These are phyloP conservation scores for Keqinozyma sinolaborantium DNA, from an alignment of 1,139 yeast genomes.

Conservation along the genomic window DNA sequence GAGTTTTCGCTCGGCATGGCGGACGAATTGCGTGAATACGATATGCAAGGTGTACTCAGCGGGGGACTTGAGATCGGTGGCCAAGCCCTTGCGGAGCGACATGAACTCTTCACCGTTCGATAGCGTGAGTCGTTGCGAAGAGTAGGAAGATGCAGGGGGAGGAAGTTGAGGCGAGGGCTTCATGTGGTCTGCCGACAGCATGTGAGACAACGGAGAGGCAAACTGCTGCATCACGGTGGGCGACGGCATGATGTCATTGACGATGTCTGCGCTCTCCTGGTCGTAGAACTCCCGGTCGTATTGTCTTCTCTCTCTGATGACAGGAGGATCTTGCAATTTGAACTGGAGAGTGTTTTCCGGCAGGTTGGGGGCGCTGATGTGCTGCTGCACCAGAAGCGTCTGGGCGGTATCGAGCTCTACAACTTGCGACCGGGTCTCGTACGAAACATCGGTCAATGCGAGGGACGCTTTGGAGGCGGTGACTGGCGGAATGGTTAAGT, in stretches of 20 bases:
- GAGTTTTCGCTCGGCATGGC: conserved; percentile 86
- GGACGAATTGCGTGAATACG: conserved; percentile 89
- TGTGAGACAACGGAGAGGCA: conserved; percentile 20
- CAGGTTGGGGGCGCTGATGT: conserved; percentile 5
- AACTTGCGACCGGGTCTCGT: conserved; percentile 13
- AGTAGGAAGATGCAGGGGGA: conserved; percentile 21
- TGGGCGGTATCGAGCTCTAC: conserved; percentile 15
- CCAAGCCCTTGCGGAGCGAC: conserved; percentile 42
- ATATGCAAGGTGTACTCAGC: conserved; percentile 94
- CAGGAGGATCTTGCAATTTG: conserved; percentile 24
- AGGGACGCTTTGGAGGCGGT: conserved; percentile 12
- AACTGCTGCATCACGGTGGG: conserved; percentile 6
- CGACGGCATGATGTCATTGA: conserved; percentile 8
- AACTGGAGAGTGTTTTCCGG: conserved; percentile 7
- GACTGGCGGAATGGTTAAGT: conserved; percentile 4
- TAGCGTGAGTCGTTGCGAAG: conserved; percentile 21
- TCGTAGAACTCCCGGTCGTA: background rate
- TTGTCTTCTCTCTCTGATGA: conserved; percentile 6
- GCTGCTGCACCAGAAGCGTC: conserved; percentile 11
- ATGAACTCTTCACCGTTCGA: conserved; percentile 34
- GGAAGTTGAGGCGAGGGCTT: conserved; percentile 35
- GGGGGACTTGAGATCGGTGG: conserved; percentile 72
- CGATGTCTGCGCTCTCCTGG: conserved; percentile 4
- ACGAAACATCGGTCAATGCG: conserved; percentile 12
- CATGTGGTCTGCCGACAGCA: conserved; percentile 13